A percentile compares a stretch with the other conserved stretches of the same genome.
Conservation (phyloP, 139 green algal genomes). For the Coelastrella sp. region DNA sequence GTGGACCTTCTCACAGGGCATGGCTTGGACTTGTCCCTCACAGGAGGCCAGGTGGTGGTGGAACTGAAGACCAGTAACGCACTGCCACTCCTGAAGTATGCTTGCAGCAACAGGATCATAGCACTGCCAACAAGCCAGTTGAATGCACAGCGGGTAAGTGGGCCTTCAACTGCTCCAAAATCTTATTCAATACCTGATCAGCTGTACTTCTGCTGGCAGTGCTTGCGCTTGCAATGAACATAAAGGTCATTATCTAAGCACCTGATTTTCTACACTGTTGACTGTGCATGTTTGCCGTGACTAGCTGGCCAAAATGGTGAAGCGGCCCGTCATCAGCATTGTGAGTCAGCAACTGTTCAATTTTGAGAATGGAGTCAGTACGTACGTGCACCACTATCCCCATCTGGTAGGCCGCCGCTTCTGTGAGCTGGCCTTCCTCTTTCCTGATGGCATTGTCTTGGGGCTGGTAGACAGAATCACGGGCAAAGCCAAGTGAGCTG, state of each 20-base stretch:
- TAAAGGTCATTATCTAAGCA: background rate
- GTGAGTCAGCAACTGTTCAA: slow-evolving; percentile 66
- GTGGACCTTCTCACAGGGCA: background rate
- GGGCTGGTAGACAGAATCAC: slow-evolving; percentile 32
- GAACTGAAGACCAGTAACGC: slow-evolving; percentile 62
- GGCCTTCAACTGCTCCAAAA: background rate
- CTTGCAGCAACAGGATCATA: slow-evolving; percentile 62
- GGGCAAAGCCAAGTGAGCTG: slow-evolving; percentile 27
- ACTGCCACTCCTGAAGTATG: slow-evolving; percentile 60
- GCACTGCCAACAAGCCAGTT: slow-evolving; percentile 66
- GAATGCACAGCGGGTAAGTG: slow-evolving; percentile 57
- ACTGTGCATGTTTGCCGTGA: background rate
- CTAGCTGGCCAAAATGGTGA: slow-evolving; percentile 62
- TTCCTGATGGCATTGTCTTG: slow-evolving; percentile 46
- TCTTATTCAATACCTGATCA: background rate
- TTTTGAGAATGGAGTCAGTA: slow-evolving; percentile 60
- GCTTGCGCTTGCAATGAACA: background rate
- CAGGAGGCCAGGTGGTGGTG: slow-evolving; percentile 52
- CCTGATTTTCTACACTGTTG: background rate
- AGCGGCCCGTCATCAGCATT: slow-evolving; percentile 56
- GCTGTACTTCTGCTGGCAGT: background rate
- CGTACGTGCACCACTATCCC: slow-evolving; percentile 54
- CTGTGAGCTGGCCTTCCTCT: slow-evolving; percentile 36
- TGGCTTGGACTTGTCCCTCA: background rate
- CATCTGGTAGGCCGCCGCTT: slow-evolving; percentile 36